Conservation (phyloP, 208 protist species). For the Crithidia bombi region DNA sequence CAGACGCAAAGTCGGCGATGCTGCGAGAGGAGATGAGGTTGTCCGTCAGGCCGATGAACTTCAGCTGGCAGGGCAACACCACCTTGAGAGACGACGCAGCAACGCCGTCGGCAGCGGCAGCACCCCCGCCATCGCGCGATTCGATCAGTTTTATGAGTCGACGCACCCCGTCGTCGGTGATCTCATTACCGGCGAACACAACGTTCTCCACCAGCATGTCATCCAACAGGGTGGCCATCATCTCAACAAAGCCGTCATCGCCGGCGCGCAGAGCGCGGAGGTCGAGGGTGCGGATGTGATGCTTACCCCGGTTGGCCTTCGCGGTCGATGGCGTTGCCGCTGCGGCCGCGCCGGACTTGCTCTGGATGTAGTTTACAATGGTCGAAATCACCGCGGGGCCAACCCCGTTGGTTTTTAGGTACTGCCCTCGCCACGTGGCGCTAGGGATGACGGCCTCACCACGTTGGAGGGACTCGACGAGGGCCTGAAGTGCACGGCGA, state of each 20-base stretch:
- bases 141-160: conserved; percentile 29
- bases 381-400: conserved; percentile 33
- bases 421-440: conserved; percentile 57
- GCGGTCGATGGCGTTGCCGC: neutral
- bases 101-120: neutral
- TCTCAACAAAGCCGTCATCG: conserved; percentile 59
- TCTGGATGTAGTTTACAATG: conserved; percentile 32
- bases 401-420: conserved; percentile 49
- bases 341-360: neutral
- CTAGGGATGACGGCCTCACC: conserved; percentile 46
- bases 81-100: conserved; percentile 3
- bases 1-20: conserved; percentile 25
- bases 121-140: neutral
- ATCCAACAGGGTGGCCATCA: conserved; percentile 40
- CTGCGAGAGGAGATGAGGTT: conserved; percentile 58
- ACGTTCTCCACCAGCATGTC: conserved; percentile 48
- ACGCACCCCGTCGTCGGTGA: conserved; percentile 56
- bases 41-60: conserved; percentile 49
- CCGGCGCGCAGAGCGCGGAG: conserved; percentile 56
- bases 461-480: conserved; percentile 41
- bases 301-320: conserved; percentile 13
- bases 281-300: conserved; percentile 60
- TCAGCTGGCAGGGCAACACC: conserved; percentile 25
- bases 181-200: conserved; percentile 53
- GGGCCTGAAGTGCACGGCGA: conserved; percentile 42